Conservation (phyloP, 2,329 filamentous ascomycete genomes). For the Phoma sp. region DNA sequence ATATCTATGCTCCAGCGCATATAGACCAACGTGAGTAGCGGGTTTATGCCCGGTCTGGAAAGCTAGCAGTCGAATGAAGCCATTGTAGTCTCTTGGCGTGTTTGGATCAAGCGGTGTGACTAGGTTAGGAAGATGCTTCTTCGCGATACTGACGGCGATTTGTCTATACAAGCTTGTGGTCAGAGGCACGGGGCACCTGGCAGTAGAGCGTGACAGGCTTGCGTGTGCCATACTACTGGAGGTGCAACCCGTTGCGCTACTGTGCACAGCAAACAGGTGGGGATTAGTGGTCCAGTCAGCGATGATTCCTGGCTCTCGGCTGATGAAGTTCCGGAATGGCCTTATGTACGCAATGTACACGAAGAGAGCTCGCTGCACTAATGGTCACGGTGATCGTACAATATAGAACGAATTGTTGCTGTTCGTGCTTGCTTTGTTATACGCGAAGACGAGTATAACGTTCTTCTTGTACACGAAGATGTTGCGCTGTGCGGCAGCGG, state of each 20-base stretch:
- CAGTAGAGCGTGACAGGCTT: background rate
- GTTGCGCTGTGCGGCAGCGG: constrained; percentile 6
- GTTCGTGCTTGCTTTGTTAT: constrained; percentile 13
- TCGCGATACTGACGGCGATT: constrained; percentile 8
- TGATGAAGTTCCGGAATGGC: constrained; percentile 5
- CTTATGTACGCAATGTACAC: constrained; percentile 8
- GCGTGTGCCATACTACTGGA: background rate
- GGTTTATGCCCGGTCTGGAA: constrained; percentile 5
- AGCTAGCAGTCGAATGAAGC: constrained; percentile 8
- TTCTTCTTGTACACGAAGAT: constrained; percentile 15
- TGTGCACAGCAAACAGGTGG: constrained; percentile 7
- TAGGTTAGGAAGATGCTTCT: constrained; percentile 6
- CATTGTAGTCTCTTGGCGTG: constrained; percentile 10
- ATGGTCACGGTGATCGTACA: constrained; percentile 2
- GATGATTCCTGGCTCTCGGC: background rate
- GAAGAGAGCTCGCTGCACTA: constrained; percentile 7
- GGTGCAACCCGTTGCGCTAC: background rate
- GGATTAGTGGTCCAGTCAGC: constrained; percentile 4
- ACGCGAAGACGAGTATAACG: constrained; percentile 13
- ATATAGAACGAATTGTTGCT: constrained; percentile 14
- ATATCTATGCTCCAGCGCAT: constrained; percentile 12
- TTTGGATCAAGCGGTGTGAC: constrained; percentile 5
- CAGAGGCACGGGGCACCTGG: background rate
- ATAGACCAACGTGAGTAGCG: constrained; percentile 1
- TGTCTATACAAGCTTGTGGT: constrained; percentile 5